Evolutionary conservation across 139 green algal genomes (phyloP).

Genomic region (Volvox africanus): DNA sequence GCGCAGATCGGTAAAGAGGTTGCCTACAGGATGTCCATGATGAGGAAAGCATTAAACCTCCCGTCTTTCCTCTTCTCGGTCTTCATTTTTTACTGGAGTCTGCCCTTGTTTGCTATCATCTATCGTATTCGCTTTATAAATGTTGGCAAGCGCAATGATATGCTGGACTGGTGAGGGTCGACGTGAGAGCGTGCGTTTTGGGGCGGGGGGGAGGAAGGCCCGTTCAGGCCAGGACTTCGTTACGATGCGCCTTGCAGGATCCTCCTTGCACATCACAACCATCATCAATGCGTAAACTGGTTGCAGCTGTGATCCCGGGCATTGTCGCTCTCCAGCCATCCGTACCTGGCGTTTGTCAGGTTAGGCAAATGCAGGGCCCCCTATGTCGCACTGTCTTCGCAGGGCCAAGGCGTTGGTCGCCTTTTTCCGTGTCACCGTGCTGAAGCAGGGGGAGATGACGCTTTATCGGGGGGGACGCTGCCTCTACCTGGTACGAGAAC

Average conservation of each 20-base stretch:
- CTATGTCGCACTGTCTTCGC: background rate
- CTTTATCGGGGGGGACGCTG: constrained; percentile 65
- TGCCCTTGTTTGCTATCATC: background rate
- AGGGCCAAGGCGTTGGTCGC: constrained; percentile 47
- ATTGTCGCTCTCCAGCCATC: too few species aligned
- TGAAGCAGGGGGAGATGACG: constrained; percentile 65
- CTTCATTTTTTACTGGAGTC: constrained; percentile 43
- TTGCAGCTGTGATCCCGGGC: too few species aligned
- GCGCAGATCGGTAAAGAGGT: too few species aligned
- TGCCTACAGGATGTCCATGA: background rate
- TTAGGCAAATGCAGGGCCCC: too few species aligned
- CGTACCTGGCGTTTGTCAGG: too few species aligned
- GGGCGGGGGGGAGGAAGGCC: too few species aligned
- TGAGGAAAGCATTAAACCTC: background rate
- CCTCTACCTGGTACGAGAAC: constrained; percentile 81
- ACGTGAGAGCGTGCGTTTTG: background rate
- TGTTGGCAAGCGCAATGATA: constrained; percentile 8
- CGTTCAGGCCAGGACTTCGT: too few species aligned
- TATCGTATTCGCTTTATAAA: constrained; percentile 8
- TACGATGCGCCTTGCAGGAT: too few species aligned
- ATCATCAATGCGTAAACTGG: too few species aligned
- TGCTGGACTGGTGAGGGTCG: constrained; percentile 28
- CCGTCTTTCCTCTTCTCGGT: constrained; percentile 39
- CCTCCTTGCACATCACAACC: too few species aligned
- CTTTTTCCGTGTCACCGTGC: constrained; percentile 44